phyloP scores from a whole-genome alignment of 805 yeast genomes.

The Candida boleticola region DNA sequence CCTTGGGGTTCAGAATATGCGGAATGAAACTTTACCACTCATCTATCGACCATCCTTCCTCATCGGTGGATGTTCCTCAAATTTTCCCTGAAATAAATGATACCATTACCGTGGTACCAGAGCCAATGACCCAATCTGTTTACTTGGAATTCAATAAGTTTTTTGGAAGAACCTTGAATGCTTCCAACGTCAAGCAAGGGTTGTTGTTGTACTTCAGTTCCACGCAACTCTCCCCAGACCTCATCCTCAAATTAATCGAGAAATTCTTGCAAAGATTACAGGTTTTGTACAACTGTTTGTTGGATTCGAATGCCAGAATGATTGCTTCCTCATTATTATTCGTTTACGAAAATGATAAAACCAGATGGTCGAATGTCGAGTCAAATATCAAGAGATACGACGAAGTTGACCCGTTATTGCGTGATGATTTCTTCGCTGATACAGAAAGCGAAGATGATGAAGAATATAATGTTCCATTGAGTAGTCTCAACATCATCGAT shows the following conservation, averaged over 20 bases:
- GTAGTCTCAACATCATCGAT: conserved; percentile 72
- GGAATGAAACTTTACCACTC: conserved; percentile 67
- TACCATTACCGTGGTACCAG: conserved; percentile 13
- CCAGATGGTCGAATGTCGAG: conserved; percentile 48
- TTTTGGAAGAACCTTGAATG: conserved; percentile 64
- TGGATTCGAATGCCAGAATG: conserved; percentile 61
- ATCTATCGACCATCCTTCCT: conserved; percentile 5
- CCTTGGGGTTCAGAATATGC: conserved; percentile 73
- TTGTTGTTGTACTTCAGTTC: conserved; percentile 47
- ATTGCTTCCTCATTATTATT: conserved; percentile 72
- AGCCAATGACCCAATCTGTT: conserved; percentile 25
- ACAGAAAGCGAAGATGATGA: conserved; percentile 24
- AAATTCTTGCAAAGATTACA: conserved; percentile 60
- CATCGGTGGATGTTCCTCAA: conserved; percentile 10
- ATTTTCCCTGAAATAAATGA: conserved; percentile 16
- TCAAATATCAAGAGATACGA: conserved; percentile 20
- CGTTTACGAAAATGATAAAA: conserved; percentile 65
- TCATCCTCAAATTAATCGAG: conserved; percentile 31
- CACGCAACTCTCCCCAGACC: conserved; percentile 26
- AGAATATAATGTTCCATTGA: conserved; percentile 39
- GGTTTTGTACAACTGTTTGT: conserved; percentile 61
- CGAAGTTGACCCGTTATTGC: conserved; percentile 36
- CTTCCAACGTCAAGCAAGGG: conserved; percentile 42
- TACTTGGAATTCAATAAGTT: conserved; percentile 59
- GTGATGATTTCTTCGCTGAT: conserved; percentile 24